Conservation (phyloP, 192 early-diverging fungal genomes). For the Backusella mclennaniae region DNA sequence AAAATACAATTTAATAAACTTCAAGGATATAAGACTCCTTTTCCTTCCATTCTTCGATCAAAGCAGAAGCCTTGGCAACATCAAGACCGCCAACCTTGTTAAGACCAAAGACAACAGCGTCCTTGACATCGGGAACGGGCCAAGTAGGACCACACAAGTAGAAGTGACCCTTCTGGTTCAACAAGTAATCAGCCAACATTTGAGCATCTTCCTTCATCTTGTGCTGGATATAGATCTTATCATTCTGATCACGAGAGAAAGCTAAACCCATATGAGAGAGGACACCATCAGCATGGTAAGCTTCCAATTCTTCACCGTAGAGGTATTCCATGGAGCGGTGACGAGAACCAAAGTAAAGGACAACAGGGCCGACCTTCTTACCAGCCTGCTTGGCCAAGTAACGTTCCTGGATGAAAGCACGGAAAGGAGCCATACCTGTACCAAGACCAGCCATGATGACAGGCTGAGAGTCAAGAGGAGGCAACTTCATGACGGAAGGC, state of each 20-base stretch:
- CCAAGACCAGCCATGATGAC: conserved; percentile 97
- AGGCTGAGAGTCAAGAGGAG: conserved; percentile 74
- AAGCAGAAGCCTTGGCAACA: conserved; percentile 59
- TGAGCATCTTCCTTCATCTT: conserved; percentile 85
- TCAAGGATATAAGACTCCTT: conserved; percentile 90
- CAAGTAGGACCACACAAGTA: conserved; percentile 98
- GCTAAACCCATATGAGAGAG: conserved; percentile 88
- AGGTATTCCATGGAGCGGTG: conserved; percentile 92
- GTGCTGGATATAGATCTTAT: conserved; percentile 97
- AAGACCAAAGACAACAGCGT: conserved; percentile 84
- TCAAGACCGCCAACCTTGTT: conserved; percentile 57
- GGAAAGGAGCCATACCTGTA: conserved; percentile 98
- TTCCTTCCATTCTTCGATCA: conserved; percentile 90
- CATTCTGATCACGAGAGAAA: conserved; percentile 92
- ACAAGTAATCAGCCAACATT: conserved; percentile 71
- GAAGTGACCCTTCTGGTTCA: conserved; percentile 80
- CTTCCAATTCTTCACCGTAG: conserved; percentile 96
- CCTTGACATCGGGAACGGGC: conserved; percentile 92
- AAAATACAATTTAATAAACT: conserved; percentile 62
- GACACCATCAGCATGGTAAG: conserved; percentile 86
- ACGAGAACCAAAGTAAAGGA: conserved; percentile 95
- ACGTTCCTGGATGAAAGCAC: conserved; percentile 95
- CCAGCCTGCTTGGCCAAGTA: conserved; percentile 75
- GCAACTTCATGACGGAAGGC: conserved; percentile 96
- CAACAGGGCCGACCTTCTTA: conserved; percentile 87